Conservation (phyloP, 169 alveolate species). For the Neospora caninum region DNA sequence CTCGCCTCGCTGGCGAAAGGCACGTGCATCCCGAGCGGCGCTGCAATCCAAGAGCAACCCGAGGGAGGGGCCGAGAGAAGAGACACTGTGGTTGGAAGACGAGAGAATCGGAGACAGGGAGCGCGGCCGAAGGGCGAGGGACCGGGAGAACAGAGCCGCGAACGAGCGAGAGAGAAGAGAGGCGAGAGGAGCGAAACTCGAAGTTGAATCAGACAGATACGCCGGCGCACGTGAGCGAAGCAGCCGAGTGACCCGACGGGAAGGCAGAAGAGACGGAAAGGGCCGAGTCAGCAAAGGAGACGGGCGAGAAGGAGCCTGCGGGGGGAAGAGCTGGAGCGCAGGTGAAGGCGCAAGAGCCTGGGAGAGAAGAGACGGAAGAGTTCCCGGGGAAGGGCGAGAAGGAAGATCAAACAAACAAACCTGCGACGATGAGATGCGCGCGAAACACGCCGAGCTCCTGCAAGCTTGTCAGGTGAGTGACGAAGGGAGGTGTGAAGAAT, state of each 20-base stretch:
- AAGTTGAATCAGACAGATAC: no score
- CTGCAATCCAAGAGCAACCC: no score
- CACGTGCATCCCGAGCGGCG: no score
- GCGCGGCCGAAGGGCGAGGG: no score
- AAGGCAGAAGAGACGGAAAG: no score
- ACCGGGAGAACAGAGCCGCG: not conserved
- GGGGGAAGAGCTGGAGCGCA: not conserved
- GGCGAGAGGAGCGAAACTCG: not conserved
- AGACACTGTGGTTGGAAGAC: not conserved
- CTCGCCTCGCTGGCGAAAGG: no score
- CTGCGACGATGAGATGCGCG: not conserved
- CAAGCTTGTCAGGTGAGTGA: not conserved
- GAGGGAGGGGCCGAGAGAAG: not conserved
- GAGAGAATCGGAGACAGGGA: not conserved
- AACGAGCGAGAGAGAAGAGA: not conserved
- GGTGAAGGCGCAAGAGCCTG: not conserved
- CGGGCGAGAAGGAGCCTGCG: no score
- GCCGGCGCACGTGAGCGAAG: no score
- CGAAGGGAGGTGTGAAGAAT: no score
- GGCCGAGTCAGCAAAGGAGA: no score
- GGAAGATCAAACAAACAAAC: not conserved
- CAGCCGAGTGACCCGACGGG: no score
- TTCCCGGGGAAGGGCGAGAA: no score
- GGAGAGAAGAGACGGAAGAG: not conserved
- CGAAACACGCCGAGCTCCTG: not conserved